Evolutionary conservation across 345 rosid species (phyloP), one percentile per base, ranked within the genome.

Genomic region (Combretum micranthum): DNA sequence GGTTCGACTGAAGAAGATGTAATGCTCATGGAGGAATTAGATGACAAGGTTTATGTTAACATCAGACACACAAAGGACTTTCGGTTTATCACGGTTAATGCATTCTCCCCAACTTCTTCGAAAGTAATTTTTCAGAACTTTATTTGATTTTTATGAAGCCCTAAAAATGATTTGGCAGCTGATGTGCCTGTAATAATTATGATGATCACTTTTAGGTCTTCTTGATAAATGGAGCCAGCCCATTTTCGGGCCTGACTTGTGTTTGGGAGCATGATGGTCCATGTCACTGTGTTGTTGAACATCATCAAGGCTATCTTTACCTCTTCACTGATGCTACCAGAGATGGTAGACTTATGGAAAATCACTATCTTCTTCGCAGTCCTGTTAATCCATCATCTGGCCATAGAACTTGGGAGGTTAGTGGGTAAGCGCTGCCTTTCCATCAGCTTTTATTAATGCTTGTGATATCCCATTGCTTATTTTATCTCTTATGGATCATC

Each of bases 151-250:
- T 15, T 23, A 10, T 48, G 53, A 13, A 2, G 3, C 15, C 17
- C 51, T 44, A 37, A 17, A 55, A 22, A 15, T 21, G 42, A 47
- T 65, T 43, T n/a, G 45, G 52, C 44, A 19, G n/a, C 15, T 20
- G 4, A 37, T 42, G 46, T 51, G 16, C 53, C 20, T 49, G 59
- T 47, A 25, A 22, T 50, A 49, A 65, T 60, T 59, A 57, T 48
- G 45, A n/a, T 69, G 71, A 70, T 67, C 69, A 70, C 83, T 73
- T 78, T 80, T 80, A 93, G 99, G 97, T 93, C 70, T 85, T 85
- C 80, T 83, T 93, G 69, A 83, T 87, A 67, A 83, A 83, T 83
- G 90, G 97, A 79, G 96, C 95, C 63, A 82, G 89, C 63, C 99
- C 95, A 13, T 72, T 79, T 61, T 79, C 95, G 58, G 87, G 90